Base-by-base conservation (phyloP, 805 yeast genomes). In the Candida arabinofermentans region DNA sequence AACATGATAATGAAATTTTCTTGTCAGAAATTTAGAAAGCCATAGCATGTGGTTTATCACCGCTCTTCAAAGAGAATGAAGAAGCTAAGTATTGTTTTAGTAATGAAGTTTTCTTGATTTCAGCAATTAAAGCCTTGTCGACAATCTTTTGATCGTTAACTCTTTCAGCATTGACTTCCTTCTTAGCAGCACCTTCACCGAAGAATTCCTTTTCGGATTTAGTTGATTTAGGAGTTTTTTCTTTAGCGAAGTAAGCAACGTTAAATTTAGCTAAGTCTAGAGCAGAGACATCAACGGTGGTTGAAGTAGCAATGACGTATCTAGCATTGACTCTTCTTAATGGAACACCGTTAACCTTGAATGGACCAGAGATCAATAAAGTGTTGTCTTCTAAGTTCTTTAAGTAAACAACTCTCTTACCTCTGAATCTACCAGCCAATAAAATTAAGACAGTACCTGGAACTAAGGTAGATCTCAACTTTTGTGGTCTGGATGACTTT, bases 341-440 rank as follows among this genome's bases (percentile, higher is more conserved):
- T 71, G 99, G 98, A 60, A 91, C 99, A 79, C 99, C 99, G 78
- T 91, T 91, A 66, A 91, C 87, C 83, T 93, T 91, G 96, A 91
- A 93, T 65, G 99, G 99, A 71, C 99, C 99, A 50, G 96, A 76
- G 53, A 91, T 96, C 68, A 91, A 85, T 65, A 91, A 78, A 55
- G 97, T 91, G 88, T 88, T 87, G 83, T 93, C 98, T 77, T 89
- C 96, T 69, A 93, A 81, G 73, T 84, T 75, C 84, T 91, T 91
- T 72, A 91, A 83, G 85, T 85, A 86, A 57, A 91, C 98, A 64
- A 93, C 99, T 79, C 98, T 90, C 87, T 91, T 93, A 73, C 99
- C 99, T 77, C 99, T 87, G 95, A 89, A 91, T 76, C 96, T 88
- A 71, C 99, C 99, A 65, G 98, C 97, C 70, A 91, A 82, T 71